Conservation (phyloP, 176 grass and related monocot genomes). For the Puya raimondii region DNA sequence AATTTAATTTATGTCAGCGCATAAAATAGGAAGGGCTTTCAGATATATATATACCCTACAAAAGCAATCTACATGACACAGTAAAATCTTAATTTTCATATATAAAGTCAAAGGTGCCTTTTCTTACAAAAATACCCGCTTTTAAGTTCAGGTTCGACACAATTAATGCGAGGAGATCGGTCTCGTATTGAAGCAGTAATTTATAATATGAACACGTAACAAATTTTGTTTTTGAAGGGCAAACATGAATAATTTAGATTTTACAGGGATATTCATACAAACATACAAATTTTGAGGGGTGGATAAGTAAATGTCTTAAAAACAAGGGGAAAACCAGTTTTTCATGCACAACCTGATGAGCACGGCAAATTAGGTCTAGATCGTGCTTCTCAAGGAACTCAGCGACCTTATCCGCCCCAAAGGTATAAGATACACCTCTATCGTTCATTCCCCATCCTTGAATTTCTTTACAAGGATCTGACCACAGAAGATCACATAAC, state of each 20-base stretch:
- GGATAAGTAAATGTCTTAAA: conserved; percentile 3
- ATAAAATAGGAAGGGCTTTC: no score
- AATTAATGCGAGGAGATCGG: no score
- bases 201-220: no score
- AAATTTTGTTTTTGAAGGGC: no score
- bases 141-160: no score
- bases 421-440: conserved; percentile 28
- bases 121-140: no score
- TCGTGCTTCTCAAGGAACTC: conserved; percentile 29
- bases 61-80: no score
- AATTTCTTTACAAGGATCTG: conserved; percentile 18
- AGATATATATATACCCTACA: no score
- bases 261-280: not conserved
- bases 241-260: no score
- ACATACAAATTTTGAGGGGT: not conserved
- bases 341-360: conserved; percentile 27
- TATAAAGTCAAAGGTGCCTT: no score
- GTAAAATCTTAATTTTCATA: no score
- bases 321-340: not conserved
- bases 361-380: conserved; percentile 31
- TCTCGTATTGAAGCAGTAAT: no score
- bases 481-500: conserved; percentile 31
- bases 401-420: conserved; percentile 24
- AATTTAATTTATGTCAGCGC: not conserved
- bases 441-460: conserved; percentile 29